phyloP scores from a whole-genome alignment of 495 filamentous ascomycete genomes.

The Tuber aestivum region DNA sequence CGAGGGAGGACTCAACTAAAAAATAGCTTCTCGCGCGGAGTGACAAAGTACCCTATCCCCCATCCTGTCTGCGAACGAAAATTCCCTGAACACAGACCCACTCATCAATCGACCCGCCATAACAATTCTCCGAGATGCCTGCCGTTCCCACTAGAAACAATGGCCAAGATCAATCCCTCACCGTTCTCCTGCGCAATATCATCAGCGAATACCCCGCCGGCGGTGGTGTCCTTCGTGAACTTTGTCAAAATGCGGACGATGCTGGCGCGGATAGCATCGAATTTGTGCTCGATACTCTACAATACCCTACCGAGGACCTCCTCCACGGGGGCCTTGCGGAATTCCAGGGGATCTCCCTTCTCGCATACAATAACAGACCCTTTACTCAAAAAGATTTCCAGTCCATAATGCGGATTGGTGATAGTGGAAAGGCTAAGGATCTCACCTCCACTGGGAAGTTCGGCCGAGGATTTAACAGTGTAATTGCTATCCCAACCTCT shows the following conservation, averaged over 20 bases:
- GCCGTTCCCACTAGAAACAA: conserved; percentile 30
- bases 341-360: conserved; percentile 46
- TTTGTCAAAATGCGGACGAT: conserved; percentile 46
- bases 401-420: conserved; percentile 44
- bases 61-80: neutral
- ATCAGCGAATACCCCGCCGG: conserved; percentile 45
- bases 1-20: too few species aligned
- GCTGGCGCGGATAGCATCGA: conserved; percentile 42
- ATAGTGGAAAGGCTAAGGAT: conserved; percentile 44
- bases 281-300: conserved; percentile 42
- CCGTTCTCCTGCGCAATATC: conserved; percentile 41
- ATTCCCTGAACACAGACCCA: neutral
- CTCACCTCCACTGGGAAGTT: conserved; percentile 44
- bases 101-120: neutral
- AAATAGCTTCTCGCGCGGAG: neutral
- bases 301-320: conserved; percentile 37
- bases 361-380: conserved; percentile 45
- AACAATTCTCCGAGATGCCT: conserved; percentile 18
- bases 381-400: conserved; percentile 44
- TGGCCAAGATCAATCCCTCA: conserved; percentile 39
- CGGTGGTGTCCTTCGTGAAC: conserved; percentile 43
- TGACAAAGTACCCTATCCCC: neutral
- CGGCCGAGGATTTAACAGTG: conserved; percentile 46
- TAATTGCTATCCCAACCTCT: neutral
- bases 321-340: conserved; percentile 41